Conservation (phyloP, 176 grass and related monocot genomes). For the Oryza coarctata region DNA sequence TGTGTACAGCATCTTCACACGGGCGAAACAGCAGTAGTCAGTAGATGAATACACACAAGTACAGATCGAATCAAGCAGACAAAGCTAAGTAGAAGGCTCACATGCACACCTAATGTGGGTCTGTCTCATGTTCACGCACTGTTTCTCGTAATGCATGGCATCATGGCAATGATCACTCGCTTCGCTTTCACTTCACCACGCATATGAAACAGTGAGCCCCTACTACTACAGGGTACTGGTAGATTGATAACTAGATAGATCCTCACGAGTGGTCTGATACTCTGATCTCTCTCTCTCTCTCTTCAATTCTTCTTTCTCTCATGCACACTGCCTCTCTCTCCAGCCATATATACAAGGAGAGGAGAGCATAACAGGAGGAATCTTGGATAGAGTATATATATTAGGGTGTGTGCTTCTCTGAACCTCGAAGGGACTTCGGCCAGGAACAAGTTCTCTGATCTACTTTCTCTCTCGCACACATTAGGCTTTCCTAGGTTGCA, state of each 20-base stretch:
- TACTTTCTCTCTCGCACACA: neutral
- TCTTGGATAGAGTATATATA: constrained; percentile 27
- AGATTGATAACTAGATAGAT: constrained; percentile 17
- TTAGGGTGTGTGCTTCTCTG: constrained; percentile 1
- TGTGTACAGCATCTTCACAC: constrained; percentile 11
- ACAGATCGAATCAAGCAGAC: constrained; percentile 36
- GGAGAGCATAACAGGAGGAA: constrained; percentile 9
- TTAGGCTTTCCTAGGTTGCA: constrained; percentile 19
- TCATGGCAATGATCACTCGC: neutral
- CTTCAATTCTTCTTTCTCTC: no score
- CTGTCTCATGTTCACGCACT: neutral
- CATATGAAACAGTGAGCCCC: constrained; percentile 12
- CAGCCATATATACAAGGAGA: neutral
- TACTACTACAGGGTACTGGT: neutral
- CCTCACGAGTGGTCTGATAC: neutral
- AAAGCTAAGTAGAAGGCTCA: constrained; percentile 39
- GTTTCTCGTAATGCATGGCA: neutral
- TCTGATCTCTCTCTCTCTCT: neutral
- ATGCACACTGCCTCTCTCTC: no score
- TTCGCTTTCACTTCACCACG: constrained; percentile 38
- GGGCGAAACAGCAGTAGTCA: neutral
- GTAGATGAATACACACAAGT: neutral
- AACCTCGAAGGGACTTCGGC: constrained; percentile 10
- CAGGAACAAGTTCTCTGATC: neutral
- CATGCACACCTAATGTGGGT: constrained; percentile 40